A percentile compares a stretch with the other conserved stretches of the same genome.
Conservation (phyloP, 768 basidiomycete genomes). For the Naganishia vaughanmartiniae region DNA sequence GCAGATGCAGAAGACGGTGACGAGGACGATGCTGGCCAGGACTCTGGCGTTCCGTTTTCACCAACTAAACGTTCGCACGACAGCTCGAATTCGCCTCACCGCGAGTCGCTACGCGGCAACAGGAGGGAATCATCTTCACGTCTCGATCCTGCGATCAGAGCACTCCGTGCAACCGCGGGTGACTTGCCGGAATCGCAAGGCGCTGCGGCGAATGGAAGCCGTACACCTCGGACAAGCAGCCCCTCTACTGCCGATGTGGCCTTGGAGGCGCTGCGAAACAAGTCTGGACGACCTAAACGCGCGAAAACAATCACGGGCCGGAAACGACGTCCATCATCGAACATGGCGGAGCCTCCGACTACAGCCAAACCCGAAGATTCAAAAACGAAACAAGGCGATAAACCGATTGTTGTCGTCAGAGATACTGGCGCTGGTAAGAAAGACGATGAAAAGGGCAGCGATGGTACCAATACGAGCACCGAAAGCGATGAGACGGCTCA, state of each 20-base stretch:
- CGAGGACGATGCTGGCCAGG: slow-evolving; percentile 24
- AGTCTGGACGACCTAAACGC: slow-evolving; percentile 24
- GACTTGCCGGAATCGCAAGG: slow-evolving; percentile 20
- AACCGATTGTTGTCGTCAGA: slow-evolving; percentile 3
- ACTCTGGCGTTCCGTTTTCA: slow-evolving; percentile 11
- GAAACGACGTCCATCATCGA: slow-evolving; percentile 22
- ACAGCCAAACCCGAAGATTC: not conserved
- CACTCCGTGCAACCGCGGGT: slow-evolving; percentile 40
- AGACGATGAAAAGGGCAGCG: slow-evolving; percentile 22
- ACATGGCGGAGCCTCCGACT: not conserved
- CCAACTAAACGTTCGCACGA: not conserved
- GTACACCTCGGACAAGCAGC: slow-evolving; percentile 27
- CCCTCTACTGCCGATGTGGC: slow-evolving; percentile 28
- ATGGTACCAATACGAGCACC: slow-evolving; percentile 28
- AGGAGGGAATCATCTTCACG: slow-evolving; percentile 38
- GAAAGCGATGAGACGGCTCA: slow-evolving; percentile 36
- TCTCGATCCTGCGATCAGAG: slow-evolving; percentile 42
- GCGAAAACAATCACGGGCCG: slow-evolving; percentile 28
- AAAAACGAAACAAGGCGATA: not conserved
- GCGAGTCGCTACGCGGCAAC: not conserved
- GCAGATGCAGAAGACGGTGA: slow-evolving; percentile 26
- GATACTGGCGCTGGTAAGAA: not conserved
- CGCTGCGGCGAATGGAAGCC: slow-evolving; percentile 29
- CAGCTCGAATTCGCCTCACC: slow-evolving; percentile 14
- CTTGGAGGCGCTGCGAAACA: slow-evolving; percentile 24